These are phyloP conservation scores for Bolboschoenoplectus hybrid DNA, from an alignment of 202 grass and related monocot genomes.

Conservation along the genomic window DNA sequence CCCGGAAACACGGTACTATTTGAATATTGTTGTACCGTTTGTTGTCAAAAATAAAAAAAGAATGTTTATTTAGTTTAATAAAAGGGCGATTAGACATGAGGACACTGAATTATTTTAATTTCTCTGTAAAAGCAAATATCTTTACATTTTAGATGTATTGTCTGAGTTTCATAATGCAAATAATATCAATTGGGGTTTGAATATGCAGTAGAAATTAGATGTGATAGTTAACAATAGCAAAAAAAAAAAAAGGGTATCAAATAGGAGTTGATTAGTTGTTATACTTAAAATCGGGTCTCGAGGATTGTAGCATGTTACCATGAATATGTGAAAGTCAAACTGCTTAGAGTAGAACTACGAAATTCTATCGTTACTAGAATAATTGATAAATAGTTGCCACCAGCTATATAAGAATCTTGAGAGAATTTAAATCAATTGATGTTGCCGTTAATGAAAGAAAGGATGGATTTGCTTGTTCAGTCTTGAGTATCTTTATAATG, in stretches of 20 bases:
- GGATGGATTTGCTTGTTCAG: background rate
- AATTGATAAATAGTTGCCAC: background rate
- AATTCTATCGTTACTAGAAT: background rate
- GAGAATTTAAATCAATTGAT: background rate
- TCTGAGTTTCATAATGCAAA: background rate
- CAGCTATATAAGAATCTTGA: background rate
- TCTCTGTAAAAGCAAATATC: background rate
- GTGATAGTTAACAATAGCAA: background rate
- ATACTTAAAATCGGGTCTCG: background rate
- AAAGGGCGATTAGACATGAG: background rate
- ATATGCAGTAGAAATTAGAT: background rate
- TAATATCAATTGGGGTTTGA: background rate
- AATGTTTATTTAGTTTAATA: background rate
- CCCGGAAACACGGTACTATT: slow-evolving; percentile 62
- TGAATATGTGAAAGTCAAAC: background rate
- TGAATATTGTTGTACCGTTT: background rate
- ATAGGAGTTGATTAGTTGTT: background rate
- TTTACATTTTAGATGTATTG: background rate
- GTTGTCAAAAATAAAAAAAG: too few relatives aligned
- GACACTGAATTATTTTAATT: background rate
- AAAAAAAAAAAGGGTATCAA: background rate
- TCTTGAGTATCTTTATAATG: background rate
- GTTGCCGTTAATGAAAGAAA: background rate
- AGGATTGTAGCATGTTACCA: background rate
- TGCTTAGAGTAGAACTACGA: background rate